Conservation (phyloP, 2,329 filamentous ascomycete species). For the Aureobasidium sp. region DNA sequence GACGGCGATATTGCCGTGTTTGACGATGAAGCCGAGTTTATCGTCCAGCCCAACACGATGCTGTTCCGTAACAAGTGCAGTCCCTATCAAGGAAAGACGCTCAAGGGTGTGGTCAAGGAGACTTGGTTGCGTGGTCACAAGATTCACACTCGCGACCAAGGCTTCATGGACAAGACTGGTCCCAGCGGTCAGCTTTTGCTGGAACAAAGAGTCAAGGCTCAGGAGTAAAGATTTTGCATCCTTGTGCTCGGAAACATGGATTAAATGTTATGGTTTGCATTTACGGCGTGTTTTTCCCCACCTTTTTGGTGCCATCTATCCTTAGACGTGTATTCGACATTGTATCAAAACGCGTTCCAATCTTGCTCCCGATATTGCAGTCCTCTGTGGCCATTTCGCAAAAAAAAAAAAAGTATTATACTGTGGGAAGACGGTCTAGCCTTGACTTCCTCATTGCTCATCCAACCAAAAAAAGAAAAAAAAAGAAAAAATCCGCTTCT, state of each 20-base stretch:
- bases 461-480: too few species aligned
- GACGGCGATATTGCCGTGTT: constrained; percentile 92
- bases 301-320: too few species aligned
- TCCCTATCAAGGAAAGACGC: constrained; percentile 75
- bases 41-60: constrained; percentile 66
- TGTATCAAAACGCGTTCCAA: neutral
- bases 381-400: too few species aligned
- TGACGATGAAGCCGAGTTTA: constrained; percentile 74
- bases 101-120: constrained; percentile 72
- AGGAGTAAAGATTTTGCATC: neutral
- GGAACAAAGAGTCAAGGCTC: constrained; percentile 31
- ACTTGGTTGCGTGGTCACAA: constrained; percentile 75
- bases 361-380: too few species aligned
- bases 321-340: too few species aligned
- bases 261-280: too few species aligned
- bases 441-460: too few species aligned
- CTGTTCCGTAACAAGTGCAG: constrained; percentile 90
- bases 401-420: too few species aligned
- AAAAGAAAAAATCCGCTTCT: too few species aligned
- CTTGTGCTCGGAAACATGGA: too few species aligned
- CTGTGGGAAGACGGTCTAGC: too few species aligned
- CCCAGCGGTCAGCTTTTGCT: constrained; percentile 46
- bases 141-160: constrained; percentile 63
- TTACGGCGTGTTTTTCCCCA: too few species aligned
- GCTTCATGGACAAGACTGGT: constrained; percentile 53